Conservation (phyloP, 2,329 filamentous ascomycete species). For the Diplodia corticola region DNA sequence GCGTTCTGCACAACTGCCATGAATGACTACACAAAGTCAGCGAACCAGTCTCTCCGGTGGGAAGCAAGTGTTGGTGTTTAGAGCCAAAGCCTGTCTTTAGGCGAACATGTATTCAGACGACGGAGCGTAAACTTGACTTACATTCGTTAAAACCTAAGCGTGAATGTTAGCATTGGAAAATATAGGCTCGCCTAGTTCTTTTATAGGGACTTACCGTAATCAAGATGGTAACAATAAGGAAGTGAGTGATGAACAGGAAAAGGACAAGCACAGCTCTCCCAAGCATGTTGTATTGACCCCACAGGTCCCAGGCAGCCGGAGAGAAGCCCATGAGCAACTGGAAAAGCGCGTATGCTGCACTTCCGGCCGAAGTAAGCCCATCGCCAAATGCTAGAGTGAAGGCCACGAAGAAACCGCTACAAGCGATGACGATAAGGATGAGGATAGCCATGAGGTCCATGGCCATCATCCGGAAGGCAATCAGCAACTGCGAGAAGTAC, state of each 20-base stretch:
- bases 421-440: constrained; percentile 79
- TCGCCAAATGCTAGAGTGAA: constrained; percentile 79
- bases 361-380: constrained; percentile 63
- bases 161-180: background rate
- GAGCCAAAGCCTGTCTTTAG: background rate
- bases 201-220: constrained; percentile 62
- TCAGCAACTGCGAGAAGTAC: constrained; percentile 92
- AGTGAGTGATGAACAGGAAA: constrained; percentile 93
- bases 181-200: background rate
- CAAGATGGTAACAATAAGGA: constrained; percentile 88
- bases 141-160: background rate
- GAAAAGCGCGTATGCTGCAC: constrained; percentile 87
- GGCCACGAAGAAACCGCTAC: constrained; percentile 93
- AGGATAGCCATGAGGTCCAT: constrained; percentile 84
- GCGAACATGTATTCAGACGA: background rate
- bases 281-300: constrained; percentile 77
- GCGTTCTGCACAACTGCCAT: constrained; percentile 94
- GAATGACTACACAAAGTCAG: constrained; percentile 63
- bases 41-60: background rate
- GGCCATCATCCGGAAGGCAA: constrained; percentile 92
- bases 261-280: constrained; percentile 74
- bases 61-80: background rate
- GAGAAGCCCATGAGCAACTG: constrained; percentile 96
- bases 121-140: background rate
- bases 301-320: constrained; percentile 88